Evolutionary conservation across 805 yeast genomes (phyloP).

Genomic region (Myxozyma neotropica): DNA sequence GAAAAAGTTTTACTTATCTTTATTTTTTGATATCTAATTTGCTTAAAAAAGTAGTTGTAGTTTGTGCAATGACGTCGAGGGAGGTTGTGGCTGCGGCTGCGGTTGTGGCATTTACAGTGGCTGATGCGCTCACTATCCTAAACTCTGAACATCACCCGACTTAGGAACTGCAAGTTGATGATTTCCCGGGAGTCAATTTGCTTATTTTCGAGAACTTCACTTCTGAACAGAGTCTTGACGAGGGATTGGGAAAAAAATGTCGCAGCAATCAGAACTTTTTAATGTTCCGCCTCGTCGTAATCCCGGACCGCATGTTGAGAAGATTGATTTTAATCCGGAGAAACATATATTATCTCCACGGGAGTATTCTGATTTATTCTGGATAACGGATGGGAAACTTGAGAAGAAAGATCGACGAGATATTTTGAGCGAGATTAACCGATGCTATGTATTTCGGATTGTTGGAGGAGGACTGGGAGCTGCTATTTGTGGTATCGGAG

Average conservation of each 20-base stretch:
- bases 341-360: conserved; percentile 1
- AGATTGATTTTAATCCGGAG: conserved; percentile 19
- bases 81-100: no score
- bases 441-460: conserved; percentile 13
- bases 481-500: background rate
- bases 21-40: no score
- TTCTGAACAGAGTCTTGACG: no score
- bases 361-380: conserved; percentile 28
- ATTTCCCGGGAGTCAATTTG: no score
- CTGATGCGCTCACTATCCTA: no score
- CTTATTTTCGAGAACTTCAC: no score
- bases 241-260: background rate
- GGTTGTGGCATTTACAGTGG: no score
- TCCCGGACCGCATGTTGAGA: conserved; percentile 12
- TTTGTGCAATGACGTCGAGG: no score
- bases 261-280: conserved; percentile 17
- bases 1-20: no score
- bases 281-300: conserved; percentile 29
- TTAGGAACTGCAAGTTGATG: no score
- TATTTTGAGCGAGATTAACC: conserved; percentile 17
- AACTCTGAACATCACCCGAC: no score
- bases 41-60: no score
- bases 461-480: conserved; percentile 19
- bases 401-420: conserved; percentile 23
- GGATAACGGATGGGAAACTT: conserved; percentile 26